These are phyloP conservation scores for Hygrocybe coccinea DNA, from an alignment of 768 basidiomycete species.

Conservation along the genomic window DNA sequence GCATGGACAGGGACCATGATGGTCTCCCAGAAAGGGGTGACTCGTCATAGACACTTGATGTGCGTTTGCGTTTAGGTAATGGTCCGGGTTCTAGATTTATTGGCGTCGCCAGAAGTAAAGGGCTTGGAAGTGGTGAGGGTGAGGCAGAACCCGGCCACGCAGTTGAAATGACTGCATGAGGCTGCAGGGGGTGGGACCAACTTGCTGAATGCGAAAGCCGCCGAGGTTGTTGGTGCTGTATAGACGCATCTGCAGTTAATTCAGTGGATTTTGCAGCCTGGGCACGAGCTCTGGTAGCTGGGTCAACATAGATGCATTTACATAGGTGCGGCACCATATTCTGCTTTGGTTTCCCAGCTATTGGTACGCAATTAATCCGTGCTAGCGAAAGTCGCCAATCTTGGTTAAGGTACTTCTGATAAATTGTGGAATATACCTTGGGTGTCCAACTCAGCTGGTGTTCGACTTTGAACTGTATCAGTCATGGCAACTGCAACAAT, in stretches of 20 bases:
- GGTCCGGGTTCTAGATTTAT: not conserved
- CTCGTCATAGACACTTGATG: slow-evolving; percentile 4
- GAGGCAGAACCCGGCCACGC: not conserved
- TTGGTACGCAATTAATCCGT: slow-evolving; percentile 3
- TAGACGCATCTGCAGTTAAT: slow-evolving; percentile 1
- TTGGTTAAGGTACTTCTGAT: not conserved
- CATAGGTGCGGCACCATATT: slow-evolving; percentile 12
- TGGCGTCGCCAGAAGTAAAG: not conserved
- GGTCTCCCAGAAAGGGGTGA: not conserved
- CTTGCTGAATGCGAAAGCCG: too few relatives aligned
- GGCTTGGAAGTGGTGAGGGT: slow-evolving; percentile 4
- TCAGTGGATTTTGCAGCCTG: not conserved
- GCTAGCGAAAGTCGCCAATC: not conserved
- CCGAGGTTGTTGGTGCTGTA: too few relatives aligned
- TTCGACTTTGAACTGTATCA: not conserved
- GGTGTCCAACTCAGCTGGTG: not conserved
- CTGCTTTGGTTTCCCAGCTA: slow-evolving; percentile 13
- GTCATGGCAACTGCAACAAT: not conserved
- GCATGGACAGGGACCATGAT: slow-evolving; percentile 6
- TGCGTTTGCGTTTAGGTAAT: not conserved
- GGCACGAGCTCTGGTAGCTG: slow-evolving; percentile 1
- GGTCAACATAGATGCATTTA: slow-evolving; percentile 8
- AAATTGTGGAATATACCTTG: slow-evolving; percentile 7
- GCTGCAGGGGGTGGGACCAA: too few relatives aligned
- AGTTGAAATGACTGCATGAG: not conserved